Evolutionary conservation across 345 rosid genomes (phyloP), one percentile per base, ranked within the genome.

Genomic region (Moricandia arvensis): DNA sequence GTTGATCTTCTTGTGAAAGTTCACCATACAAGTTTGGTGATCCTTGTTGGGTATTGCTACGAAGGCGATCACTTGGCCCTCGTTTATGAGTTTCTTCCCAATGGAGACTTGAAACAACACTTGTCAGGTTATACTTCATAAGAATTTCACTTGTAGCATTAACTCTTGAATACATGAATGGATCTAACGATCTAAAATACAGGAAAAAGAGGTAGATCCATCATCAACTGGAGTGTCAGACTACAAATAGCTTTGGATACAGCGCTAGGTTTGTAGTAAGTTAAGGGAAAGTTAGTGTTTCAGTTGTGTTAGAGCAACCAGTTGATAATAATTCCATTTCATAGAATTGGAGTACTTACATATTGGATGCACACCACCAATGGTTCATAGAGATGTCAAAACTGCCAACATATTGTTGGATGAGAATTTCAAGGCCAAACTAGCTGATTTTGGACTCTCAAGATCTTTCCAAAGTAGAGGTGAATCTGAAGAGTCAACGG

Each of bases 21-120:
- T 27, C 86, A 86, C 62, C 89, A 86, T 41, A 79, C 71, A 71
- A 86, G 82, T 61, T 73, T 86, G 75, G 83, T 74, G 33, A 74
- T 76, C 7, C 73, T 86, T 1, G 59, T 82, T 3, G 87, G 89
- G 2, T 86, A 81, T 64, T 86, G 84, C 68, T 24, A 82, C 51
- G 86, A 86, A 17, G 80, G 43, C 29, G 63, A 57, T 17, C 58
- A 75, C 54, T 63, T 78, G 49, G 85, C 70, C 24, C 79, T 86
- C 21, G 24, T 86, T 57, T 84, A 86, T 16, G 87, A 82, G 71
- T 81, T 79, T 74, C 63, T 86, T 72, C 81, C 82, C 8, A 68
- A 60, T n/a, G 89, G 86, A 59, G 71, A 79, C 72, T 72, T 86
- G 24, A 75, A 35, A 43, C 29, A 79, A 17, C 72, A 78, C 74